Base-by-base conservation (phyloP, 352 stramenopile genomes). In the Pythium apleroticum region DNA sequence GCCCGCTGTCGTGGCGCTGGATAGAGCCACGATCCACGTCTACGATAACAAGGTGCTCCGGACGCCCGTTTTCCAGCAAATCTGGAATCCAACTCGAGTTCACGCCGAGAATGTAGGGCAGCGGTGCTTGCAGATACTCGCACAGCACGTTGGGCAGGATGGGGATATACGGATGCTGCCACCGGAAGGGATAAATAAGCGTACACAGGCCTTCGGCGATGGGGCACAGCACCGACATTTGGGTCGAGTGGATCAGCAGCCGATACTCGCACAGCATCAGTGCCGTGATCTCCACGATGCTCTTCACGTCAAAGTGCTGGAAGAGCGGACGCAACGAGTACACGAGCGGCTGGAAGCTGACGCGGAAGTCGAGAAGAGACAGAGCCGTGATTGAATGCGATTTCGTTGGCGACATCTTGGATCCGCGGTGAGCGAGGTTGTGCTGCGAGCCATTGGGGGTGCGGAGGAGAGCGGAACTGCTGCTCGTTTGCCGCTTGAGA, bases 121-220 rank as follows among this genome's bases (percentile, higher is more conserved):
- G 69, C 8, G 85, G 87, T 2, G 87, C 87, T 56, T 95, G 87
- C 1, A 95, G 63, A 60, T 95, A 95, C 70, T 95, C 87, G 2
- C 82, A 91, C 11, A 95, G 67, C 14, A 94, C 81, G 20, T 78
- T 83, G 9, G 87, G 87, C 12, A 95, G 65, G 52, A 94, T 91
- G 4, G 87, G 85, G 6, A 95, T 80, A 55, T 94, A 95, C 17
- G 85, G 87, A 59, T 95, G 87, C 54, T 93, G 85, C 85, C 87
- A 95, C 45, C 79, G 80, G 64, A 95, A 94, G 5, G 87, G 87
- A 69, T 94, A 94, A 50, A 94, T 83, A 22, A 95, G 79, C 4
- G 85, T 74, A 30, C 85, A 94, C 7, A 95, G 57, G 0, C 78
- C 80, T 67, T 95, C 87, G 0, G 84, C 76, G 17, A 95, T 76